phyloP scores from a whole-genome alignment of 257 asterid genomes.

The Nicotiana attenuata region DNA sequence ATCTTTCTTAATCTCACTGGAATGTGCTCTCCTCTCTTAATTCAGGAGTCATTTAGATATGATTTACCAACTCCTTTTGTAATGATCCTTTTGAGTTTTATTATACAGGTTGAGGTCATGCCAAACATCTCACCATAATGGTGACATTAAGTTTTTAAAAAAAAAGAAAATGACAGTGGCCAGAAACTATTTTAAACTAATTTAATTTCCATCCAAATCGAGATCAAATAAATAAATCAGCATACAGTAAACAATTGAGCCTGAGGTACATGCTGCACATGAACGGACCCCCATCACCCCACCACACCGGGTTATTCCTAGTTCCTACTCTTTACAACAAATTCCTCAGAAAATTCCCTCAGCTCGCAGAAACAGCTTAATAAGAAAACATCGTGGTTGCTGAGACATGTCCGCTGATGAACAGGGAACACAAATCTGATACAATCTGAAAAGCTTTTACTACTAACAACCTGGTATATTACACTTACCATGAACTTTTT shows the following conservation, averaged over 20 bases:
- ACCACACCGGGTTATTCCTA: neutral
- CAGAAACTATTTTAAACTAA: neutral
- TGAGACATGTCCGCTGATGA: neutral
- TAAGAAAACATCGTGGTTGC: neutral
- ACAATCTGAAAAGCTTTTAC: neutral
- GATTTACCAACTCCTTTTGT: no score
- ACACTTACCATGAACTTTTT: neutral
- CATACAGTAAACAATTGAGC: neutral
- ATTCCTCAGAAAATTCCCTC: neutral
- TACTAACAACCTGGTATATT: neutral
- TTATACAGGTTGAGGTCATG: no score
- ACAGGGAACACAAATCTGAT: neutral
- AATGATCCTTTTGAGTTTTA: no score
- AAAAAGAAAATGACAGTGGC: neutral
- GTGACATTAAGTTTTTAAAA: no score
- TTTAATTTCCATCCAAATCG: neutral
- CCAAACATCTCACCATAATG: no score
- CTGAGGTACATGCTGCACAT: neutral
- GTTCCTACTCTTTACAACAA: neutral
- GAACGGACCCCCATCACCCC: neutral
- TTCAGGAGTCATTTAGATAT: no score
- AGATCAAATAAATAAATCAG: neutral
- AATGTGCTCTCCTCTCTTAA: no score
- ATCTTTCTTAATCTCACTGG: no score
- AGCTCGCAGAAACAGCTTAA: neutral